Percentiles rank a stretch among this genome's conserved stretches.
Evolutionary conservation across 2,329 filamentous ascomycete genomes (phyloP).

Genomic region (Beauveria medogensis): DNA sequence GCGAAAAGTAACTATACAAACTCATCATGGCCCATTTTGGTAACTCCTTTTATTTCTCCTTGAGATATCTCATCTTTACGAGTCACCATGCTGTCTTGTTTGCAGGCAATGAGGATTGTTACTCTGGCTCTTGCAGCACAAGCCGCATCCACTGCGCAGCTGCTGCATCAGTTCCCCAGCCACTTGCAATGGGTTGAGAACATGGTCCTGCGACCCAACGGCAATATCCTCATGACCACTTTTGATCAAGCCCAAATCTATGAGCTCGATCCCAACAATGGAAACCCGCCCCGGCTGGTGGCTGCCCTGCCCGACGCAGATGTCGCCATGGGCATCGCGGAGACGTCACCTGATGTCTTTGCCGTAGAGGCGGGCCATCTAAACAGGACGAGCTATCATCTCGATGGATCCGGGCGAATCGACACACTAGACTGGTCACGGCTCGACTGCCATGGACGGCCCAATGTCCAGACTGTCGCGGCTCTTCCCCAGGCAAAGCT

Average conservation of each 20-base stretch:
- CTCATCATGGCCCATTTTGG: no score
- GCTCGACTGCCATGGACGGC: background rate
- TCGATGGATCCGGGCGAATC: constrained; percentile 9
- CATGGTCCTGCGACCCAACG: constrained; percentile 15
- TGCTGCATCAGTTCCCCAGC: constrained; percentile 14
- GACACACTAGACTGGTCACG: constrained; percentile 6
- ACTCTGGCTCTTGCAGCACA: background rate
- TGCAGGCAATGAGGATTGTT: background rate
- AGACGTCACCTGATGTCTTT: constrained; percentile 15
- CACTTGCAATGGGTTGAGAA: constrained; percentile 16
- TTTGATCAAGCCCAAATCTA: constrained; percentile 15
- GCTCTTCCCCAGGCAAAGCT: constrained; percentile 11
- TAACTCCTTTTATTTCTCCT: no score
- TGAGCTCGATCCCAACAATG: constrained; percentile 7
- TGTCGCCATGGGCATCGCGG: constrained; percentile 14
- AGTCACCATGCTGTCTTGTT: background rate
- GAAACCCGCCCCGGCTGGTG: constrained; percentile 9
- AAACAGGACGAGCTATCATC: constrained; percentile 5
- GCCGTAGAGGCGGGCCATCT: constrained; percentile 15
- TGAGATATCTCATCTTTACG: no score
- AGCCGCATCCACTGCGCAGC: background rate
- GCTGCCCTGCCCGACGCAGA: constrained; percentile 11
- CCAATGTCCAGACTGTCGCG: constrained; percentile 9
- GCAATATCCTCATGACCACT: constrained; percentile 14
- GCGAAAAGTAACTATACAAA: background rate